A percentile compares a stretch with the other conserved stretches of the same genome.
Conservation (phyloP, 495 filamentous ascomycete genomes). For the Parachaetomium inaequale region DNA sequence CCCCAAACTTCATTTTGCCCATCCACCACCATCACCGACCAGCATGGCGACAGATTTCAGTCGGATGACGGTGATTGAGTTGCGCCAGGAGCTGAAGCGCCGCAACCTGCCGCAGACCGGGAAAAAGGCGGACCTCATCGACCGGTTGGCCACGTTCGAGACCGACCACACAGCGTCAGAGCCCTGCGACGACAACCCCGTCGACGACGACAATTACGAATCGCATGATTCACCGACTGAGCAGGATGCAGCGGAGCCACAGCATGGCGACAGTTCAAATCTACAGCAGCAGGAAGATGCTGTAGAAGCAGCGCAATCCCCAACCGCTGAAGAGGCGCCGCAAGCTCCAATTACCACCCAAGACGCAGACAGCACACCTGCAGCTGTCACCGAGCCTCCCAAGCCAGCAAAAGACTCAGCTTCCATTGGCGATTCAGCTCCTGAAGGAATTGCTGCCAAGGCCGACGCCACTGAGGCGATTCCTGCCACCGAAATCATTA, state of each 20-base stretch:
- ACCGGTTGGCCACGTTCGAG: slow-evolving; percentile 38
- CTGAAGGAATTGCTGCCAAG: slow-evolving; percentile 18
- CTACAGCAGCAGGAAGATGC: neutral
- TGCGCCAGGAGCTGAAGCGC: slow-evolving; percentile 55
- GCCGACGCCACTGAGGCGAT: slow-evolving; percentile 8
- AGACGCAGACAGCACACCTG: neutral
- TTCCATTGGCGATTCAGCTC: neutral
- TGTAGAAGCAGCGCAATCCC: neutral
- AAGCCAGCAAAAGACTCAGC: neutral
- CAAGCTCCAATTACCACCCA: neutral
- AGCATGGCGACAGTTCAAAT: neutral
- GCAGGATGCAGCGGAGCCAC: neutral
- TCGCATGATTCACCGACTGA: neutral
- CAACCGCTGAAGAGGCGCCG: neutral
- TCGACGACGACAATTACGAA: slow-evolving; percentile 5
- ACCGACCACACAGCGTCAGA: slow-evolving; percentile 12
- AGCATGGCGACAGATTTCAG: slow-evolving; percentile 54
- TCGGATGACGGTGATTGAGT: slow-evolving; percentile 57
- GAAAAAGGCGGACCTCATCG: slow-evolving; percentile 55
- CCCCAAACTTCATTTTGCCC: neutral
- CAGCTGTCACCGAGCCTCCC: neutral
- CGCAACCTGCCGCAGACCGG: slow-evolving; percentile 53
- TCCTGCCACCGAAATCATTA: slow-evolving; percentile 33
- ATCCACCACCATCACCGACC: slow-evolving; percentile 9
- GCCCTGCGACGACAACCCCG: slow-evolving; percentile 10